A percentile compares a stretch with the other conserved stretches of the same genome.
Evolutionary conservation across 2,329 filamentous ascomycete genomes (phyloP).

Genomic region (Plectosphaerella plurivora): DNA sequence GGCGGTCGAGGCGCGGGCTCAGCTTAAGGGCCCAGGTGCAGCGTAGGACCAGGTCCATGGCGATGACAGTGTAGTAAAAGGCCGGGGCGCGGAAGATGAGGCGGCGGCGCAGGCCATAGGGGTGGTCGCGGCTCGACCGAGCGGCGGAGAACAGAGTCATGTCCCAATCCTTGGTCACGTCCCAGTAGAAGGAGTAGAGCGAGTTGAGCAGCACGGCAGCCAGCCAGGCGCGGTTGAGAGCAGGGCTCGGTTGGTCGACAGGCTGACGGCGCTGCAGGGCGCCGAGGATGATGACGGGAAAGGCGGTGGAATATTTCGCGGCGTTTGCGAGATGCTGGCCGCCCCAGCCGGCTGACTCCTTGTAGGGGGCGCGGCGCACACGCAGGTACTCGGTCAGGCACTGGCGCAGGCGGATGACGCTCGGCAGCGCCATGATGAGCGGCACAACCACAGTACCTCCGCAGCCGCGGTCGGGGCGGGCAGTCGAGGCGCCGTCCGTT

Average conservation of each 20-base stretch:
- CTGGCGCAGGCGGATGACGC: conserved; percentile 81
- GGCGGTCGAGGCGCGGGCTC: conserved; percentile 73
- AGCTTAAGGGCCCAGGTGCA: conserved; percentile 92
- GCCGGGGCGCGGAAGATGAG: conserved; percentile 67
- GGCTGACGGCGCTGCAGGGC: conserved; percentile 65
- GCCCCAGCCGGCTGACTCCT: conserved; percentile 63
- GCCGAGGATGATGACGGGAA: conserved; percentile 82
- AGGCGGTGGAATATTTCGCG: conserved; percentile 88
- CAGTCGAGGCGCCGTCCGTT: conserved; percentile 66
- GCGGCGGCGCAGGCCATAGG: conserved; percentile 72
- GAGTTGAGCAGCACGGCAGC: conserved; percentile 76
- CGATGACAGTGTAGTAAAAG: conserved; percentile 80
- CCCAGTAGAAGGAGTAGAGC: conserved; percentile 97
- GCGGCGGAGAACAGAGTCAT: conserved; percentile 68
- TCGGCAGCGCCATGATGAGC: conserved; percentile 77
- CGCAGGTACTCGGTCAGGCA: conserved; percentile 85
- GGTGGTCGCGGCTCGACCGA: conserved; percentile 59
- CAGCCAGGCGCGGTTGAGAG: conserved; percentile 60
- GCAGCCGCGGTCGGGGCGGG: conserved; percentile 74
- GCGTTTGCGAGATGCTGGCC: conserved; percentile 91
- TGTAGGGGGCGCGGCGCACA: conserved; percentile 54
- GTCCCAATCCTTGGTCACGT: conserved; percentile 95
- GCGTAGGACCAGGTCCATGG: conserved; percentile 72
- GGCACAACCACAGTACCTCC: conserved; percentile 78
- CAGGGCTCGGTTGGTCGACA: conserved; percentile 27